phyloP scores from a whole-genome alignment of 805 yeast genomes.

The Sungouiozyma intestinalis region DNA sequence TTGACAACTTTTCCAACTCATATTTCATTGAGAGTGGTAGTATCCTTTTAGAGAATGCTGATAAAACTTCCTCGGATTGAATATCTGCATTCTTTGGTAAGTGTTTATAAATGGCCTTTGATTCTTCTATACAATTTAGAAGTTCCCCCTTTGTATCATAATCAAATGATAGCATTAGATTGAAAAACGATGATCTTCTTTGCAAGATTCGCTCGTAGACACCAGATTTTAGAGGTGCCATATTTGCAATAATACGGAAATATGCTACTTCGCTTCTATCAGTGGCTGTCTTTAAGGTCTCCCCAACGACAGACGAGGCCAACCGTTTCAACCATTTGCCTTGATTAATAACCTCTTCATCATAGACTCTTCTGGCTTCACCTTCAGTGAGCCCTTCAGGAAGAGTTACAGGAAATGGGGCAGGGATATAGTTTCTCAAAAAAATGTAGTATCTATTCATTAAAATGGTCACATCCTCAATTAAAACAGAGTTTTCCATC shows the following conservation, averaged over 20 bases:
- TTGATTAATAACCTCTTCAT: slow-evolving; percentile 54
- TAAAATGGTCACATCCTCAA: slow-evolving; percentile 32
- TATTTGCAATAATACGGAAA: slow-evolving; percentile 13
- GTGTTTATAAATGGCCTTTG: slow-evolving; percentile 34
- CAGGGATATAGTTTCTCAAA: slow-evolving; percentile 46
- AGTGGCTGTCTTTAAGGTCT: slow-evolving; percentile 25
- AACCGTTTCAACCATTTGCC: slow-evolving; percentile 55
- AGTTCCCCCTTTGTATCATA: slow-evolving; percentile 41
- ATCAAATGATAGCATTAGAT: slow-evolving; percentile 57
- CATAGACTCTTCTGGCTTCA: slow-evolving; percentile 33
- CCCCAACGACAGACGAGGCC: slow-evolving; percentile 41
- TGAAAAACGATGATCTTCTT: slow-evolving; percentile 32
- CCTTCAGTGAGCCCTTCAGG: slow-evolving; percentile 31
- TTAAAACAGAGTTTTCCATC: slow-evolving; percentile 30
- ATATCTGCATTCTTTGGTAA: slow-evolving; percentile 23
- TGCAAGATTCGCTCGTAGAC: slow-evolving; percentile 22
- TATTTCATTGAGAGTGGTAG: slow-evolving; percentile 31
- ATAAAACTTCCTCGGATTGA: slow-evolving; percentile 23
- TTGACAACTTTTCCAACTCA: slow-evolving; percentile 21
- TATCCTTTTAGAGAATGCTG: slow-evolving; percentile 28
- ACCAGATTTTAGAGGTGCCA: slow-evolving; percentile 15
- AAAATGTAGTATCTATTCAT: slow-evolving; percentile 57
- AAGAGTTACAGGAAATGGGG: slow-evolving; percentile 20
- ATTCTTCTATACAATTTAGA: slow-evolving; percentile 26
- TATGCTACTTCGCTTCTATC: slow-evolving; percentile 20